These are phyloP conservation scores for Hylodesmum podocarpum DNA, from an alignment of 306 rosid genomes.

Conservation along the genomic window DNA sequence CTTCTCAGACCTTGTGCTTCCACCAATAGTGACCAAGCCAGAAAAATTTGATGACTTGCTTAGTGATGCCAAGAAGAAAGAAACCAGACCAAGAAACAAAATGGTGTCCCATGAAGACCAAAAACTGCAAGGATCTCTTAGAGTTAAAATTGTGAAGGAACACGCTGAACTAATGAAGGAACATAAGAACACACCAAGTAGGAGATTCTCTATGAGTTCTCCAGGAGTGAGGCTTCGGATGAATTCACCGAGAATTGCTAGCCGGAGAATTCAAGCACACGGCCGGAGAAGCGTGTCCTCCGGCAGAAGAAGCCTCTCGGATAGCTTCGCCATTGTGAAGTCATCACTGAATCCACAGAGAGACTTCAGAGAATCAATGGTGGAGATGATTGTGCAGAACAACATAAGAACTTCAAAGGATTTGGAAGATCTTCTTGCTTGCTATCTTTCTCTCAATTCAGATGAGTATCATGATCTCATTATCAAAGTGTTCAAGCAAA, in stretches of 20 bases:
- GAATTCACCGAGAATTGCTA: conserved; percentile 58
- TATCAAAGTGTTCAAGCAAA: conserved; percentile 93
- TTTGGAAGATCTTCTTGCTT: conserved; percentile 95
- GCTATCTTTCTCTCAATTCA: conserved; percentile 82
- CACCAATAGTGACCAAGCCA: conserved; percentile 75
- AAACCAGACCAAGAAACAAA: conserved; percentile 34
- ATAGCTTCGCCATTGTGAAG: conserved; percentile 81
- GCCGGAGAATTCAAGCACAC: conserved; percentile 33
- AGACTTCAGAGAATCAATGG: conserved; percentile 94
- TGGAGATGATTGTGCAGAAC: conserved; percentile 93
- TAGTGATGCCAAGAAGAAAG: conserved; percentile 37
- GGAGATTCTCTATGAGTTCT: conserved; percentile 53
- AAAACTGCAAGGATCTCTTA: conserved; percentile 23
- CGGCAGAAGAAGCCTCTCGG: conserved; percentile 53
- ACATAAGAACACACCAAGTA: conserved; percentile 35
- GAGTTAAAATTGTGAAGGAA: conserved; percentile 42
- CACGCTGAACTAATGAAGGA: not conserved
- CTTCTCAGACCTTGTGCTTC: conserved; percentile 50
- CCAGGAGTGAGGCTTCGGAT: conserved; percentile 63
- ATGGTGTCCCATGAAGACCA: conserved; percentile 10
- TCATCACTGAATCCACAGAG: conserved; percentile 79
- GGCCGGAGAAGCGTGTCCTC: conserved; percentile 50
- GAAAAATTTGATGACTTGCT: conserved; percentile 36
- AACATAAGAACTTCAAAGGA: conserved; percentile 83
- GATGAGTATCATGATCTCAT: conserved; percentile 93